Evolutionary conservation across 768 basidiomycete genomes (phyloP).

Genomic region (Ramaria sp.): DNA sequence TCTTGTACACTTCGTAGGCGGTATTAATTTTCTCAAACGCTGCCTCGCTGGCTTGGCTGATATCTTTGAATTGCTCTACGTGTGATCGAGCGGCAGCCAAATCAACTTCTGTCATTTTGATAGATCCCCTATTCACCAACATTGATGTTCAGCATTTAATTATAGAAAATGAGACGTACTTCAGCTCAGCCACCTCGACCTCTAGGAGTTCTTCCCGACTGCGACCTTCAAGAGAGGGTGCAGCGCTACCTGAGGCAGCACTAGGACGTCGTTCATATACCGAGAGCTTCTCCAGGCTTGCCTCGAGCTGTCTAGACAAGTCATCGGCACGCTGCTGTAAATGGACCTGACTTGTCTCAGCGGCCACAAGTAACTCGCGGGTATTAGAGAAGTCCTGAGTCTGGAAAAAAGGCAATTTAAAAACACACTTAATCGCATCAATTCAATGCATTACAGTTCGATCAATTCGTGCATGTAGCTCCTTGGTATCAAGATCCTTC

Average conservation of each 20-base stretch:
- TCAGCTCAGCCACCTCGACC: conserved; percentile 74
- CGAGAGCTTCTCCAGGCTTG: conserved; percentile 74
- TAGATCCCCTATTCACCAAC: conserved; percentile 27
- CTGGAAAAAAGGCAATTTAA: conserved; percentile 25
- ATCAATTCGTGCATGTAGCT: conserved; percentile 63
- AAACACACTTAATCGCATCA: conserved; percentile 16
- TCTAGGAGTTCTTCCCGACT: conserved; percentile 72
- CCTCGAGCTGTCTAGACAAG: conserved; percentile 52
- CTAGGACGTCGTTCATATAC: conserved; percentile 68
- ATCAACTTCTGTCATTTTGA: conserved; percentile 74
- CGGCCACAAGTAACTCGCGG: conserved; percentile 58
- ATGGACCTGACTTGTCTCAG: conserved; percentile 71
- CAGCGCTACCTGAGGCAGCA: conserved; percentile 19
- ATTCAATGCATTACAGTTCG: conserved; percentile 35
- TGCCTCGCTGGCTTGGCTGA: conserved; percentile 72
- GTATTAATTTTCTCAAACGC: conserved; percentile 58
- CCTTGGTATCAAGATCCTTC: conserved; percentile 71
- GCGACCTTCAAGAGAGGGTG: conserved; percentile 32
- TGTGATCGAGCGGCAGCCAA: conserved; percentile 59
- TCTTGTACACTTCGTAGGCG: conserved; percentile 75
- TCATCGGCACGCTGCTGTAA: conserved; percentile 63
- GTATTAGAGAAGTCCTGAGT: conserved; percentile 52
- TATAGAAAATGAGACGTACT: conserved; percentile 33
- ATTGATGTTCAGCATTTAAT: neutral
- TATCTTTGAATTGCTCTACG: conserved; percentile 78